A percentile compares a stretch with the other conserved stretches of the same genome.
Evolutionary conservation across 257 asterid species (phyloP).

Genomic region (Petrea volubilis): DNA sequence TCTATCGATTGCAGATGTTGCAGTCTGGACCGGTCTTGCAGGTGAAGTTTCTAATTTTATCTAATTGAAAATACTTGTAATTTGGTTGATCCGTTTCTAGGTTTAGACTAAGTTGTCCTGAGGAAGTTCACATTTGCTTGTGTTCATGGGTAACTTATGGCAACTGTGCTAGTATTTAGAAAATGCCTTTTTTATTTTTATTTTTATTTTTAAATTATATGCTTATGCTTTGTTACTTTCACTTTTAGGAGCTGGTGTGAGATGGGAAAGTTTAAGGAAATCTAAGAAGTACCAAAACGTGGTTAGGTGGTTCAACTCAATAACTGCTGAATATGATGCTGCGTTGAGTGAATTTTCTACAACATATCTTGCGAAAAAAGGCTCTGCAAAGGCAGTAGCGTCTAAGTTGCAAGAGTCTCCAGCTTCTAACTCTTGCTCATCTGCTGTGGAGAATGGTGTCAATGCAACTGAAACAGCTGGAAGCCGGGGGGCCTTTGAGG

Average conservation of each 20-base stretch:
- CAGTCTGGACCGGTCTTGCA: slow-evolving; percentile 89
- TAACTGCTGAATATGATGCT: slow-evolving; percentile 58
- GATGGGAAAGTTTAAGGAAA: slow-evolving; percentile 90
- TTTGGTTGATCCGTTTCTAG: background rate
- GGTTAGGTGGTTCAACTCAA: slow-evolving; percentile 89
- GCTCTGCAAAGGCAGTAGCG: slow-evolving; percentile 51
- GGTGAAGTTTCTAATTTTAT: slow-evolving; percentile 40
- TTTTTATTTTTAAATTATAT: background rate
- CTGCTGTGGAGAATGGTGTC: slow-evolving; percentile 40
- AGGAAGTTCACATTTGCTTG: background rate
- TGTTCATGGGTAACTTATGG: background rate
- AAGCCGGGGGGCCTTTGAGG: slow-evolving; percentile 48
- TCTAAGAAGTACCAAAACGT: slow-evolving; percentile 86
- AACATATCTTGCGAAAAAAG: slow-evolving; percentile 57
- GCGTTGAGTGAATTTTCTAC: slow-evolving; percentile 52
- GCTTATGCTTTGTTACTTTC: background rate
- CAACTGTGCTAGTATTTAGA: background rate
- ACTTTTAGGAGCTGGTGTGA: slow-evolving; percentile 70
- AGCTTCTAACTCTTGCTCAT: slow-evolving; percentile 43
- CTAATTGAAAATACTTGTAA: background rate
- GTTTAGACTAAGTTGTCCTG: background rate
- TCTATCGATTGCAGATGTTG: slow-evolving; percentile 81
- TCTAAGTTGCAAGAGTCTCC: slow-evolving; percentile 59
- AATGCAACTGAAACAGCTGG: slow-evolving; percentile 36
- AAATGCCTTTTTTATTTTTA: background rate